Evolutionary conservation across 78 protist genomes (phyloP), one percentile per base, ranked within the genome.

Genomic region (Guillardia theta): DNA sequence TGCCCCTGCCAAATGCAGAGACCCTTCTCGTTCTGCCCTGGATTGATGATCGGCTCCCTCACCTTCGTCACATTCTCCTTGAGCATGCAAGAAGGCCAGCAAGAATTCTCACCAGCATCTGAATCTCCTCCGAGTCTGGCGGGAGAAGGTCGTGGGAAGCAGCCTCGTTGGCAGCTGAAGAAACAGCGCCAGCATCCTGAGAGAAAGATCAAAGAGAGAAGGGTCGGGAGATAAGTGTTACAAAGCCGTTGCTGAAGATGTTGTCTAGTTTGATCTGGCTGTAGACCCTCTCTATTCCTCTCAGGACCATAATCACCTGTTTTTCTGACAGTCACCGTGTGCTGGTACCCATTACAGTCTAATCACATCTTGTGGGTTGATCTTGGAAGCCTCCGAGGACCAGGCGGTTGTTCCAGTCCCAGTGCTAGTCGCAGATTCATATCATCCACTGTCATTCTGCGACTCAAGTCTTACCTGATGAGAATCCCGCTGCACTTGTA

Each of bases 81-180:
- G n/a, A n/a, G n/a, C n/a, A n/a, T n/a, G n/a, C n/a, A n/a, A n/a
- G n/a, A n/a, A n/a, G n/a, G n/a, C n/a, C n/a, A n/a, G n/a, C n/a
- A n/a, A n/a, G n/a, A n/a, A n/a, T n/a, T n/a, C n/a, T n/a, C 70
- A 58, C 70, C 70, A 58, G 70, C 70, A 58, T 24, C 70, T 58
- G 70, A 24, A 58, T 24, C 70, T 58, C 70, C 70, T 58, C 70
- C 70, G 27, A 24, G 70, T 58, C 70, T 8, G 58, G 58, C 58
- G 58, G 58, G 70, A 24, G 70, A 8, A 58, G 39, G 39, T 58
- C 70, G 70, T 30, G 21, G 70, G 70, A 24, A 6, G 70, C 27
- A 30, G 70, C 70, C 27, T 58, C 39, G 70, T 58, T 58, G 2
- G 70, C 70, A 1, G 70, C 70, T 30, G 70, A 58, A 8, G 70